Base-by-base conservation (phyloP, 805 yeast species). In the Debaryomyces maramus region DNA sequence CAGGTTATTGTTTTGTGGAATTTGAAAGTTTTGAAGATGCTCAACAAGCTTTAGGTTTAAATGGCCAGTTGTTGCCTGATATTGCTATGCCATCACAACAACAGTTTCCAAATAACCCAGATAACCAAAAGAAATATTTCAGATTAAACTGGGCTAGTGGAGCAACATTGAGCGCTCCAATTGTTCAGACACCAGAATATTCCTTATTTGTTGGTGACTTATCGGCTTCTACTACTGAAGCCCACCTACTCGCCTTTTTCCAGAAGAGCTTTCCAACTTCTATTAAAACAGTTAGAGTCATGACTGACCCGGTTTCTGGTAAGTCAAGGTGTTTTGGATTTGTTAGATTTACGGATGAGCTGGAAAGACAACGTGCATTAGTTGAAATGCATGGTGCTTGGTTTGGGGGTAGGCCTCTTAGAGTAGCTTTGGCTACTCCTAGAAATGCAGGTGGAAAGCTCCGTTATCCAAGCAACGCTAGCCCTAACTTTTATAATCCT, bases 81-180 rank as follows among this genome's bases (percentile, higher is more conserved):
- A 58, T 68, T 8, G 75, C 75, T 30, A 63, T 70, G 60, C 75
- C 74, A 3, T 64, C 71, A 14, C 75, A 70, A 45, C 65, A 56
- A 31, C 62, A 61, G 34, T 62, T 48, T 38, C 66, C 67, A 9
- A 60, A 65, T 48, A 67, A 66, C 47, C 73, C 74, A 7, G 72
- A 68, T 44, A 70, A 69, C 46, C 74, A 68, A 46, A 78, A 78
- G 56, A 80, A 86, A 61, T 68, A 76, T 27, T 85, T 85, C 57
- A 72, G 91, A 51, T 72, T 85, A 46, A 85, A 85, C 54, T 85
- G 95, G 95, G 93, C 95, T 1, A 75, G 84, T 20, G 89, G 88
- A 11, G 91, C 91, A 7, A 85, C 91, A 9, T 65, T 85, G 44
- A 67, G 76, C 29, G 81, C 89, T 3, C 85, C 85, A 34, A 77